Evolutionary conservation across 2,329 filamentous ascomycete species (phyloP), one percentile per base, ranked within the genome.

Genomic region (Diatrype stigma): DNA sequence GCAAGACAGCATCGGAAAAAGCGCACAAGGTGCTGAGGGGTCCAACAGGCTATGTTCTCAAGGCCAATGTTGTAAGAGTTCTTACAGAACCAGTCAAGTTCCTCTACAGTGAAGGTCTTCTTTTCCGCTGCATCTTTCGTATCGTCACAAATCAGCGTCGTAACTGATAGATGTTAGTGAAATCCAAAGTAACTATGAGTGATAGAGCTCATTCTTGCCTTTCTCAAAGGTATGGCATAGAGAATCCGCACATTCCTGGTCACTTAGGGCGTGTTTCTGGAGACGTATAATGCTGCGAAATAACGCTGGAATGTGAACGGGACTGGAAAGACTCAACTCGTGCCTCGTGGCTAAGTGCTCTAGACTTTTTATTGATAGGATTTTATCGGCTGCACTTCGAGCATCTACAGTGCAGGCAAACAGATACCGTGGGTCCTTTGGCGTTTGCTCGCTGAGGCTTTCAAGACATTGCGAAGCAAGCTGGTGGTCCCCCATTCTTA

Each of bases 81-180:
- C 55, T 85, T 85, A 35, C 85, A 86, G 64, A 96, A 92, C 90
- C 90, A 96, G 58, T 92, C 80, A 3, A 95, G 73, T 60, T 96
- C 90, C 3, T 75, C 66, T 0, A 77, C 51, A 1, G 78, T 80
- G 62, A 91, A 90, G 1, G 77, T 51, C 54, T 69, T 80, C 30
- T 69, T 67, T 8, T 72, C 73, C 17, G 71, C 60, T 38, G 60
- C 65, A 56, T 72, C 72, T 47, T 63, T 72, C 2, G 62, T 70
- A 17, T 65, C 67, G 52, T 68, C 56, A 30, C 71, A 58, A 30
- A 69, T 76, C 22, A 75, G 70, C 40, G 73, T 71, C 2, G 69
- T 66, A 17, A 76, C 76, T 67, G 50, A 38, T 35, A 60, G 47
- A 61, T 40, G 49, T 34, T 19, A 40, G 17, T 6, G 34, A 26